Percentiles rank a stretch among this genome's conserved stretches.
Conservation (phyloP, 257 asterid species). For the Gynochthodes officinalis region DNA sequence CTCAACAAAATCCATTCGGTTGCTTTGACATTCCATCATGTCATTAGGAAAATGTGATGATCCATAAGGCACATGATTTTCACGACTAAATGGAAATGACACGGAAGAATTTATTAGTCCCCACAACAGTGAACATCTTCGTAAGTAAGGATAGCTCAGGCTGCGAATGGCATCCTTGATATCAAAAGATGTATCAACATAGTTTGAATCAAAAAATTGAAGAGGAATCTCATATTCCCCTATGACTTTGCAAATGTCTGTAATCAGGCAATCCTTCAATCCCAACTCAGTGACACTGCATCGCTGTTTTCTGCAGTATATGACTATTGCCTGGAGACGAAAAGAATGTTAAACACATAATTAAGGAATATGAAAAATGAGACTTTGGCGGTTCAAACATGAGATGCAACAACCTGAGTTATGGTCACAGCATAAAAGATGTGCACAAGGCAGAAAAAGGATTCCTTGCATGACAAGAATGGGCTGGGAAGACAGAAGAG, state of each 20-base stretch:
- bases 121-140: constrained; percentile 94
- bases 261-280: constrained; percentile 48
- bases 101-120: constrained; percentile 60
- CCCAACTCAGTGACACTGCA: constrained; percentile 35
- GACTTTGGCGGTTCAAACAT: background rate
- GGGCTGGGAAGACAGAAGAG: constrained; percentile 92
- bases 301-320: constrained; percentile 37
- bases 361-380: background rate
- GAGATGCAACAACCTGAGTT: constrained; percentile 28
- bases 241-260: constrained; percentile 53
- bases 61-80: constrained; percentile 39
- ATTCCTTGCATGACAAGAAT: constrained; percentile 64
- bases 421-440: constrained; percentile 47
- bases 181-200: constrained; percentile 44
- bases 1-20: constrained; percentile 58
- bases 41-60: constrained; percentile 33
- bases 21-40: constrained; percentile 29
- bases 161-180: constrained; percentile 61
- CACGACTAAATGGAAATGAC: constrained; percentile 54
- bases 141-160: constrained; percentile 76
- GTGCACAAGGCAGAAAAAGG: constrained; percentile 77
- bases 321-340: constrained; percentile 56
- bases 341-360: background rate
- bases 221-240: constrained; percentile 48
- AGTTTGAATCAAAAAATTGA: constrained; percentile 50